Base-by-base conservation (phyloP, 441 rosid species). In the Pelargonium australe region DNA sequence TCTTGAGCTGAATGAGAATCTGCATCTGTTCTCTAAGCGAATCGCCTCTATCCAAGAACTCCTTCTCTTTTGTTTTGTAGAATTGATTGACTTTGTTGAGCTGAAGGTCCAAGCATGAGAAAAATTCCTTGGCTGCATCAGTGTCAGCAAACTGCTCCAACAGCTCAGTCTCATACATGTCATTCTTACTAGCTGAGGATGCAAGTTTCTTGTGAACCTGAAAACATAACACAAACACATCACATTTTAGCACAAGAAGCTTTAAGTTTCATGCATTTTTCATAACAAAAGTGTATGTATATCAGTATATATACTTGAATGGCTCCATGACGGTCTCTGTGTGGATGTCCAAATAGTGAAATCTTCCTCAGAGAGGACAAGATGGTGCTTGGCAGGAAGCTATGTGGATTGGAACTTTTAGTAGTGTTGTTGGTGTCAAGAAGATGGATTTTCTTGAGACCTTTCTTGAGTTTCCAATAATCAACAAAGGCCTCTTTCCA, bases 401-500 rank as follows among this genome's bases (percentile, higher is more conserved):
- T 25, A 0, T 28, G 34, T 28, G 34, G 34, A 28, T 28, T 40
- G 43, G 43, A 7, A 7, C 9, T 37, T 37, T 37, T 40, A 40
- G 43, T 40, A 40, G 43, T 40, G 7, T 40, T 40, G 40, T 6
- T 65, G 66, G n/a, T 72, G 73, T 76, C 68, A 49, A 71, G 82
- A 10, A 82, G 74, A 73, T 79, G 89, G 73, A 85, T 82, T 37
- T 80, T 87, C 78, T 95, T 87, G 62, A 95, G 81, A 78, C 87
- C 91, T 68, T 89, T 84, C 83, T 92, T 95, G 81, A 95, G 93
- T 76, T 89, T 78, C 82, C 88, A 83, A 69, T 92, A 95, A 85
- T 95, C 97, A 66, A 95, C 95, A 66, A 95, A 95, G n/a, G 99
- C 99, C 1, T 91, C 96, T 84, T 89, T 95, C 99, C 99, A 95